Evolutionary conservation across 495 filamentous ascomycete species (phyloP).

Genomic region (Cetradonia linearis): DNA sequence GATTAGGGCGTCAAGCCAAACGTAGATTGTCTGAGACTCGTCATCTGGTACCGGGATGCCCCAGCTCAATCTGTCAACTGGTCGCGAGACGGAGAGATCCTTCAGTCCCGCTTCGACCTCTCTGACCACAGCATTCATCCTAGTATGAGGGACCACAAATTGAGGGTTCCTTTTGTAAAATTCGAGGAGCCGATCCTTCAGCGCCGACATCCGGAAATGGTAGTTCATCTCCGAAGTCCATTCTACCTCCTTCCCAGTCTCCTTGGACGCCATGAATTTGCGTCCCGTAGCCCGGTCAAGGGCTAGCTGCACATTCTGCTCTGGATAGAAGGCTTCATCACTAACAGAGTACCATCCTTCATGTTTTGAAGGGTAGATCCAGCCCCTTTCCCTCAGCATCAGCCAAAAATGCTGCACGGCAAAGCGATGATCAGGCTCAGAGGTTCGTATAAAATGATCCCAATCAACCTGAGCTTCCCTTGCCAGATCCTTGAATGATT

Average conservation of each 20-base stretch:
- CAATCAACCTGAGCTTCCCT: conserved; percentile 54
- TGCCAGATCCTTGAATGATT: conserved; percentile 54
- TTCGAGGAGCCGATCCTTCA: conserved; percentile 61
- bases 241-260: conserved; percentile 86
- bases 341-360: conserved; percentile 94
- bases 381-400: conserved; percentile 59
- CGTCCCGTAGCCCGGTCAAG: conserved; percentile 70
- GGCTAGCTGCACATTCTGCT: conserved; percentile 57
- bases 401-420: conserved; percentile 87
- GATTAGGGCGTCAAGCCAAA: conserved; percentile 92
- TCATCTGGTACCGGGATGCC: conserved; percentile 86
- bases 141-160: conserved; percentile 57
- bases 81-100: conserved; percentile 85
- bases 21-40: conserved; percentile 82
- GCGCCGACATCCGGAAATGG: conserved; percentile 80
- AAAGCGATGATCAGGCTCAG: conserved; percentile 66
- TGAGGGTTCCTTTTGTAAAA: conserved; percentile 64
- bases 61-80: conserved; percentile 68
- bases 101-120: conserved; percentile 59
- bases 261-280: conserved; percentile 68
- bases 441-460: conserved; percentile 86
- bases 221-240: conserved; percentile 94
- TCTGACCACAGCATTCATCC: conserved; percentile 58
- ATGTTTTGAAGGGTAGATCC: conserved; percentile 79
- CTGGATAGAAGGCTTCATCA: conserved; percentile 92